phyloP scores from a whole-genome alignment of 805 yeast species.

The Priceomyces carsonii region DNA sequence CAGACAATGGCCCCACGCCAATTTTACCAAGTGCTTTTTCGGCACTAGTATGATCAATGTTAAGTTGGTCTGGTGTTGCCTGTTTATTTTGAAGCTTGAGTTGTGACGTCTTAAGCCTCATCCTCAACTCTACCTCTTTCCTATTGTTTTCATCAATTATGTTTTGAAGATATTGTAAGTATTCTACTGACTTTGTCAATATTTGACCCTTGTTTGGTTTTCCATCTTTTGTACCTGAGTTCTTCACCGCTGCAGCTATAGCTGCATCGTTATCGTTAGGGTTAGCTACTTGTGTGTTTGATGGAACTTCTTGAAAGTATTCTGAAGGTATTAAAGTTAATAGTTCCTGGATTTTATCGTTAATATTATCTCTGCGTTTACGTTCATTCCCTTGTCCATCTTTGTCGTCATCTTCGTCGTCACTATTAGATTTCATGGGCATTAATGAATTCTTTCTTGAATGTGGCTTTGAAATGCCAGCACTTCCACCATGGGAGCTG shows the following conservation, averaged over 20 bases:
- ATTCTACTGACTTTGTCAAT: constrained; percentile 71
- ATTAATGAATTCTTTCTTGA: constrained; percentile 35
- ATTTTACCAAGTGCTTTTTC: constrained; percentile 72
- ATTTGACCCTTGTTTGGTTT: constrained; percentile 86
- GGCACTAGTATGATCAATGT: constrained; percentile 67
- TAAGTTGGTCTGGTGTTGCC: constrained; percentile 41
- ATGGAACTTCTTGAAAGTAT: constrained; percentile 31
- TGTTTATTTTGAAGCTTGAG: constrained; percentile 38
- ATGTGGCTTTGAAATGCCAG: constrained; percentile 40
- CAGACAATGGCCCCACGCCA: constrained; percentile 81
- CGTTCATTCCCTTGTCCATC: constrained; percentile 42
- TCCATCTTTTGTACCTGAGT: constrained; percentile 73
- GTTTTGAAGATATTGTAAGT: constrained; percentile 64
- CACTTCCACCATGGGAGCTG: constrained; percentile 14
- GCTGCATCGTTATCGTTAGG: constrained; percentile 21
- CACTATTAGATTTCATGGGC: constrained; percentile 22
- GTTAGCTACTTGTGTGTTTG: constrained; percentile 2
- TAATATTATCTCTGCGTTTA: constrained; percentile 43
- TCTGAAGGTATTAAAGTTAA: constrained; percentile 37
- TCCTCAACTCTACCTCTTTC: constrained; percentile 71
- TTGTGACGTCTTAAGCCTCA: constrained; percentile 58
- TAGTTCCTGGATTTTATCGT: constrained; percentile 46
- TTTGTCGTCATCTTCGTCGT: constrained; percentile 18
- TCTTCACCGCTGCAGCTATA: constrained; percentile 30
- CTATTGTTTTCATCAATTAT: constrained; percentile 77